Evolutionary conservation across 495 filamentous ascomycete species (phyloP).

Genomic region (Cercophora sp.): DNA sequence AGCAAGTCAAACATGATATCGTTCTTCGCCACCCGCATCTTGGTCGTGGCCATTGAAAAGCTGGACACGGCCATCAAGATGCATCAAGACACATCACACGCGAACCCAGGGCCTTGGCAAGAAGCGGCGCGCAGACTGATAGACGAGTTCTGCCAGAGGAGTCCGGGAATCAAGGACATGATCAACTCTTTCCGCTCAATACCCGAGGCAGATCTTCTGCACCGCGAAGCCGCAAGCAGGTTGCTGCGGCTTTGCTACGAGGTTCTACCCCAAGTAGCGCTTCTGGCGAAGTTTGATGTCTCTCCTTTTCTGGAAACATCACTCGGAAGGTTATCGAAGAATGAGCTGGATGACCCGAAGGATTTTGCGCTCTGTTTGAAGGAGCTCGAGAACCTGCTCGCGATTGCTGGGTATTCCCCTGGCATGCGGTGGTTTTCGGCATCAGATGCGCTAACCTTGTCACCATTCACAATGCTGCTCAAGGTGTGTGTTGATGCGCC

Average conservation of each 20-base stretch:
- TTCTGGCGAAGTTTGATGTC: constrained; percentile 82
- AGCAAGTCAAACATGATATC: constrained; percentile 69
- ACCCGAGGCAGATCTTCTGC: constrained; percentile 61
- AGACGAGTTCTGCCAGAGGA: constrained; percentile 71
- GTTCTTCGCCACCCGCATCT: constrained; percentile 74
- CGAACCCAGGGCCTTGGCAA: constrained; percentile 54
- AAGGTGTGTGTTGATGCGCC: constrained; percentile 48
- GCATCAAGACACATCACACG: constrained; percentile 46
- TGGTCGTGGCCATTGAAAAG: constrained; percentile 76
- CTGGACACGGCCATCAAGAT: constrained; percentile 55
- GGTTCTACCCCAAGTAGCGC: constrained; percentile 70
- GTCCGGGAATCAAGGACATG: constrained; percentile 73
- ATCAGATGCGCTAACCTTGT: constrained; percentile 45
- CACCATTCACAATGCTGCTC: constrained; percentile 62
- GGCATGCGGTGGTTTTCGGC: constrained; percentile 75
- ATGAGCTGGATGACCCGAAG: constrained; percentile 38
- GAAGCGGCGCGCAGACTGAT: constrained; percentile 61
- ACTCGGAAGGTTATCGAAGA: constrained; percentile 49
- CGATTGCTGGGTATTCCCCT: constrained; percentile 71
- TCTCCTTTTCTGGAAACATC: constrained; percentile 66
- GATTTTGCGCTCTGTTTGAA: constrained; percentile 53
- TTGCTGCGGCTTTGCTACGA: constrained; percentile 77
- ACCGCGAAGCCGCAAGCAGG: constrained; percentile 71
- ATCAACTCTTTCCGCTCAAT: constrained; percentile 64
- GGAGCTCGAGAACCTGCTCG: constrained; percentile 70